Evolutionary conservation across 2,329 filamentous ascomycete species (phyloP), one percentile per base, ranked within the genome.

Genomic region (Penicillium sp.): DNA sequence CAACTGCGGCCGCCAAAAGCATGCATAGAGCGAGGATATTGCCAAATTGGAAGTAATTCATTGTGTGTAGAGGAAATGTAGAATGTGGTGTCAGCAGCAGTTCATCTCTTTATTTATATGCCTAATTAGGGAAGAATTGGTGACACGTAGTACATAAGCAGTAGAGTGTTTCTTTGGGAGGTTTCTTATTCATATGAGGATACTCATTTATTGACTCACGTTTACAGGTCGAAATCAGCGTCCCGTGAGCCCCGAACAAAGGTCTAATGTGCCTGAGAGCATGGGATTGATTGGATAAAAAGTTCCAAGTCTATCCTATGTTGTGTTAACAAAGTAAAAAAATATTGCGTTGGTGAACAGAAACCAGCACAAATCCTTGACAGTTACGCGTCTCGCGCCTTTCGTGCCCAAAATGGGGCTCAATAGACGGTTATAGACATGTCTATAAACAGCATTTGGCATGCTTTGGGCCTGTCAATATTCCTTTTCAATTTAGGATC

Each of bases 31-130:
- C 31, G 14, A 51, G 38, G 7, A 51, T 37, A 12, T n/a, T 51
- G 10, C 49, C 49, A 22, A 51, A n/a, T 37, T 51, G 49, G 22
- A 51, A 37, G 40, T 37, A 37, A n/a, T 51, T 51, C 49, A 51
- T 51, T 3, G 12, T 51, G 49, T 9, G 12, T 26, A 8, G 19
- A 37, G 28, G 22, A 28, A 36, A 28, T 12, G n/a, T 51, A 36
- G 38, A 12, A n/a, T 36, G 37, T 16, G 31, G 38, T 9, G 38
- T 30, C 10, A 35, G 19, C 16, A 14, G 16, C 48, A 26, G 28
- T 26, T 37, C 12, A 9, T 28, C n/a, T 19, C 40, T 30, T 30
- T 45, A 51, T 51, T 30, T 45, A 51, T 51, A 51, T 45, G n/a
- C n/a, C 6, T 12, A 3, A n/a, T 7, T 14, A n/a, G 5, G n/a